These are phyloP conservation scores for Macrophomina pseudophaseolina DNA, from an alignment of 2,329 filamentous ascomycete species.

Conservation along the genomic window DNA sequence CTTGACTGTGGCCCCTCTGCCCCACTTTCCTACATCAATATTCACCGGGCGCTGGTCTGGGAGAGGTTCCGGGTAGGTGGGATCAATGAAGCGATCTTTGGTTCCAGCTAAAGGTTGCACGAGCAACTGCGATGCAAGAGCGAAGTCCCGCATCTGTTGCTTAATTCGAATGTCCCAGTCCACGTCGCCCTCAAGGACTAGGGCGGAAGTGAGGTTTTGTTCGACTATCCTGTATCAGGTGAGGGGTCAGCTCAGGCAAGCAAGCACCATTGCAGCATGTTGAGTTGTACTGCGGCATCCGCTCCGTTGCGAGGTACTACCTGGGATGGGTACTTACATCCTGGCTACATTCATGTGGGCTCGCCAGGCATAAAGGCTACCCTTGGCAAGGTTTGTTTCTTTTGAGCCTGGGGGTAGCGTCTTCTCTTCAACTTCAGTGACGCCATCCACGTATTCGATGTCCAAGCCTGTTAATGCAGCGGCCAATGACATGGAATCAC, in stretches of 20 bases:
- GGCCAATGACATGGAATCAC: slow-evolving; percentile 56
- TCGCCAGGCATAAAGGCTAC: slow-evolving; percentile 13
- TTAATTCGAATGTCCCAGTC: slow-evolving; percentile 34
- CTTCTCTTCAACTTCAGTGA: slow-evolving; percentile 41
- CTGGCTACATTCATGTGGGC: slow-evolving; percentile 20
- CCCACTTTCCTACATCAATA: slow-evolving; percentile 25
- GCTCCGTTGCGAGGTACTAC: background rate
- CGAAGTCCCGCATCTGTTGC: slow-evolving; percentile 31
- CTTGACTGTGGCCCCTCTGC: background rate
- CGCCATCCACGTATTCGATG: slow-evolving; percentile 55
- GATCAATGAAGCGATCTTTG: slow-evolving; percentile 1
- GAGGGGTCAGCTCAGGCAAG: background rate
- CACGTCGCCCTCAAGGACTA: slow-evolving; percentile 32
- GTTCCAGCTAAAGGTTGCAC: slow-evolving; percentile 24
- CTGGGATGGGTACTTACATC: background rate
- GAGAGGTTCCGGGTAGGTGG: slow-evolving; percentile 28
- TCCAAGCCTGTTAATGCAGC: slow-evolving; percentile 53
- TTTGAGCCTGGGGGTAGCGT: slow-evolving; percentile 44
- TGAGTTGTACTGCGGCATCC: background rate
- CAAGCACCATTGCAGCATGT: background rate
- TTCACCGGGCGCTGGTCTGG: slow-evolving; percentile 8
- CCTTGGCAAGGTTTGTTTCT: slow-evolving; percentile 13
- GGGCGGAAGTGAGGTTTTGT: slow-evolving; percentile 27
- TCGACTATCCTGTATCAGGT: slow-evolving; percentile 19
- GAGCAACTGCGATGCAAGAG: slow-evolving; percentile 27